These are phyloP conservation scores for Aulographum hederae DNA, from an alignment of 2,329 filamentous ascomycete species.

Conservation along the genomic window DNA sequence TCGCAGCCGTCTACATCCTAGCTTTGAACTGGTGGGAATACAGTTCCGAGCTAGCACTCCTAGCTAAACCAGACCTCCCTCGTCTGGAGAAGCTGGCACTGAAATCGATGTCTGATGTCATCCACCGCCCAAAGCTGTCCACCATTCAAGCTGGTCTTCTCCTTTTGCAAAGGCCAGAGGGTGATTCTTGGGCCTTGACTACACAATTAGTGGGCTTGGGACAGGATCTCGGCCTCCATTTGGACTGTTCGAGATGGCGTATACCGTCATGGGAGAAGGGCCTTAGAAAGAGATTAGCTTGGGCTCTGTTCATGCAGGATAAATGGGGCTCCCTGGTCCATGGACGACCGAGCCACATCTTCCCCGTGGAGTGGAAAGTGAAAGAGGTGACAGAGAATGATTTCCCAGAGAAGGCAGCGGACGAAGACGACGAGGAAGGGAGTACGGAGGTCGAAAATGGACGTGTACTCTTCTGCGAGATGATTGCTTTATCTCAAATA, in stretches of 20 bases:
- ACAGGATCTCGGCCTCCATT: constrained; percentile 21
- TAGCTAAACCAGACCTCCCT: constrained; percentile 22
- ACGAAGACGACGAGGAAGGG: constrained; percentile 16
- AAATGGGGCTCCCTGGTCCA: constrained; percentile 41
- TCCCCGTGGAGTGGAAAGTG: constrained; percentile 36
- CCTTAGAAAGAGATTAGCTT: constrained; percentile 40
- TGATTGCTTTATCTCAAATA: constrained; percentile 33
- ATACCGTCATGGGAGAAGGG: constrained; percentile 46
- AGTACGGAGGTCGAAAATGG: constrained; percentile 17
- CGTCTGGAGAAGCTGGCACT: constrained; percentile 16
- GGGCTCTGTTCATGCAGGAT: constrained; percentile 49
- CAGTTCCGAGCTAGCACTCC: constrained; percentile 31
- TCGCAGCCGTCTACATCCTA: constrained; percentile 44
- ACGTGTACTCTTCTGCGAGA: constrained; percentile 27
- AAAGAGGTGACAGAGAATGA: constrained; percentile 24
- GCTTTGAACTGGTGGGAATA: constrained; percentile 44
- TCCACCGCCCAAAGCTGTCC: constrained; percentile 20
- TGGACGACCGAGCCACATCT: constrained; percentile 38
- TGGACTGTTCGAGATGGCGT: constrained; percentile 43
- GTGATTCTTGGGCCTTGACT: constrained; percentile 14
- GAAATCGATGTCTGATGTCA: constrained; percentile 17
- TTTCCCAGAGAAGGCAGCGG: constrained; percentile 19
- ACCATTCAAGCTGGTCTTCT: constrained; percentile 21
- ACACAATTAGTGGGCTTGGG: constrained; percentile 19
- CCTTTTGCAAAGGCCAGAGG: constrained; percentile 17